These are phyloP conservation scores for Fonsecaea multimorphosa DNA, from an alignment of 2,329 filamentous ascomycete species.

Conservation along the genomic window DNA sequence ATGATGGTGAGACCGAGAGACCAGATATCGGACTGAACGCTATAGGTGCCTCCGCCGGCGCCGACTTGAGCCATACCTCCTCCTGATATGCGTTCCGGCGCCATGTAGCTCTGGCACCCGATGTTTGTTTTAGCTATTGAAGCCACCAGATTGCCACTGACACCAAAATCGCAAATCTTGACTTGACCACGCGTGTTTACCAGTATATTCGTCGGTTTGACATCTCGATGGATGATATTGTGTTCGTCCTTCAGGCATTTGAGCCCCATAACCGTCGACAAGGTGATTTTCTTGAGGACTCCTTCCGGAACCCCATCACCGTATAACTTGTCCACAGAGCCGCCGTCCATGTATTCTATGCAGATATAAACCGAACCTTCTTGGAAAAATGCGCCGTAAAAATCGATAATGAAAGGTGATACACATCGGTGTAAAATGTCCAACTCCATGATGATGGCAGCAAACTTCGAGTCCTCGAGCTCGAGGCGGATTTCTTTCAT, in stretches of 20 bases:
- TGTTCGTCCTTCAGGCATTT: slow-evolving; percentile 96
- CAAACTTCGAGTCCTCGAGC: slow-evolving; percentile 94
- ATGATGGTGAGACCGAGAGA: slow-evolving; percentile 92
- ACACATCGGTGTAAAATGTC: slow-evolving; percentile 94
- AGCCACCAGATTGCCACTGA: slow-evolving; percentile 93
- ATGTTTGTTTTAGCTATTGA: slow-evolving; percentile 99
- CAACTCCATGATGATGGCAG: slow-evolving; percentile 95
- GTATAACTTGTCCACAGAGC: slow-evolving; percentile 96
- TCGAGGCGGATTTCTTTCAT: slow-evolving; percentile 99
- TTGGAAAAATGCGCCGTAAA: slow-evolving; percentile 98
- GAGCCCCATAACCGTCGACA: slow-evolving; percentile 86
- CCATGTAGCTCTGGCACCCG: slow-evolving; percentile 99
- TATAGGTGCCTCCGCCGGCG: slow-evolving; percentile 82
- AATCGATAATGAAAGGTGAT: slow-evolving; percentile 96
- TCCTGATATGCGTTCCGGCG: slow-evolving; percentile 90
- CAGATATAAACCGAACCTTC: slow-evolving; percentile 99
- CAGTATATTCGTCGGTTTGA: slow-evolving; percentile 98
- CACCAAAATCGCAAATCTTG: slow-evolving; percentile 98
- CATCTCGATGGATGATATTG: slow-evolving; percentile 98
- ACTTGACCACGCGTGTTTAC: slow-evolving; percentile 87
- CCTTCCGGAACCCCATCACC: slow-evolving; percentile 86
- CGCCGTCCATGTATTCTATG: slow-evolving; percentile 99
- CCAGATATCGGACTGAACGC: slow-evolving; percentile 98
- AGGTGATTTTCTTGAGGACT: slow-evolving; percentile 86
- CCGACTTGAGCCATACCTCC: slow-evolving; percentile 77